Evolutionary conservation across 345 rosid species (phyloP), one percentile per base, ranked within the genome.

Genomic region (Eucalyptus coolabah): DNA sequence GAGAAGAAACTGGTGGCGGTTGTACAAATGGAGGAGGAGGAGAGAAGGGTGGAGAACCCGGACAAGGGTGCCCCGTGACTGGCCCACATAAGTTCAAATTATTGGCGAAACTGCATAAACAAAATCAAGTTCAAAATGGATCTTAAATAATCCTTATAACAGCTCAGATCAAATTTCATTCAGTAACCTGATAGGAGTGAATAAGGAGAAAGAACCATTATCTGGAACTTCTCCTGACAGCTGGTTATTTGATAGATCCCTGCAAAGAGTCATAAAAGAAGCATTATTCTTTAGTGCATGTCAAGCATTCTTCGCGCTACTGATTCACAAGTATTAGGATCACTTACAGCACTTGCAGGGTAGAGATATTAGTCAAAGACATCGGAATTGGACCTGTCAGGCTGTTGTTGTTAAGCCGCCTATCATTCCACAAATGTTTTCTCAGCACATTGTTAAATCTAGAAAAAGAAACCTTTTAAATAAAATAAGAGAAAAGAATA

Each of bases 11-110:
- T 15, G 98, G 96, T 24, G 99, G 93, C 34, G 96, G 97, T 59
- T 96, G 98, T 77, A 96, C 94, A 95, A 98, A 97, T 72, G 99
- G 99, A 65, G 99, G 99, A 34, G 99, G 99, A 90, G 99, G 99
- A 89, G 99, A 95, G 92, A 98, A 98, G 21, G 99, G 99, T 87
- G 99, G 99, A 91, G 99, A 98, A 86, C 99, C 99, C 30, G 99
- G 99, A 93, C 99, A 98, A 86, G 99, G 98, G 51, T 86, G 96
- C 88, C 98, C 98, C 86, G 99, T 97, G 87, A 97, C 99, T 8
- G 99, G 99, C 69, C 99, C 99, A 94, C 99, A 98, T 17, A 98
- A 94, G 92, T 94, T 94, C 92, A 96, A 89, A 93, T 98, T 98
- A 92, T 97, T 96, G 86, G 99, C 99, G 93, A 98, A 98, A 96